A percentile compares a stretch with the other conserved stretches of the same genome.
phyloP scores from a whole-genome alignment of 2,329 filamentous ascomycete species.

The Talaromyces sp. region DNA sequence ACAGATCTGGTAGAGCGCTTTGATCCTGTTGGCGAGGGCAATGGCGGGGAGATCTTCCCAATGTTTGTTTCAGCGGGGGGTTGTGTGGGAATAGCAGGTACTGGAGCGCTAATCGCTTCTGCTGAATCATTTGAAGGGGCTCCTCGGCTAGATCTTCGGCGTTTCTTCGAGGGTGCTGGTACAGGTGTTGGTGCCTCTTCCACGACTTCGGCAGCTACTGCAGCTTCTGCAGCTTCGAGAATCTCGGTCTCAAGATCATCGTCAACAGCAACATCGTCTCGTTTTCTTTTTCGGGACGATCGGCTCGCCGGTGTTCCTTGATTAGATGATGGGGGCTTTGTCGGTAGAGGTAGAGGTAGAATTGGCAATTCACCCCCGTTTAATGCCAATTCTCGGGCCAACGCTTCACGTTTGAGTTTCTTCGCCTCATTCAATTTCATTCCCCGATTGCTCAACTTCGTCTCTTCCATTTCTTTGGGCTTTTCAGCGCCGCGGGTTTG shows the following conservation, averaged over 20 bases:
- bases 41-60: conserved; percentile 23
- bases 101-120: conserved; percentile 38
- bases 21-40: conserved; percentile 27
- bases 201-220: background rate
- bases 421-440: conserved; percentile 65
- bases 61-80: conserved; percentile 22
- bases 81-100: conserved; percentile 17
- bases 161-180: conserved; percentile 6
- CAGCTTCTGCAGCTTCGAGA: background rate
- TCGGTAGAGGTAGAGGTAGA: background rate
- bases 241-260: conserved; percentile 16
- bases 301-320: conserved; percentile 26
- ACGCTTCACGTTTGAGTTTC: conserved; percentile 61
- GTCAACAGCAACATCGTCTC: conserved; percentile 50
- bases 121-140: conserved; percentile 36
- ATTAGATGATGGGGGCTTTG: conserved; percentile 8
- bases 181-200: conserved; percentile 4
- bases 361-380: conserved; percentile 19
- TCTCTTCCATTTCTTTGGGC: conserved; percentile 47
- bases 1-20: conserved; percentile 27
- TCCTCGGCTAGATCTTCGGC: conserved; percentile 44
- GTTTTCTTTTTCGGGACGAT: conserved; percentile 56
- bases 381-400: conserved; percentile 53
- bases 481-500: conserved; percentile 47
- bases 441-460: conserved; percentile 59